Base-by-base conservation (phyloP, 768 basidiomycete species). In the Chiua virens region DNA sequence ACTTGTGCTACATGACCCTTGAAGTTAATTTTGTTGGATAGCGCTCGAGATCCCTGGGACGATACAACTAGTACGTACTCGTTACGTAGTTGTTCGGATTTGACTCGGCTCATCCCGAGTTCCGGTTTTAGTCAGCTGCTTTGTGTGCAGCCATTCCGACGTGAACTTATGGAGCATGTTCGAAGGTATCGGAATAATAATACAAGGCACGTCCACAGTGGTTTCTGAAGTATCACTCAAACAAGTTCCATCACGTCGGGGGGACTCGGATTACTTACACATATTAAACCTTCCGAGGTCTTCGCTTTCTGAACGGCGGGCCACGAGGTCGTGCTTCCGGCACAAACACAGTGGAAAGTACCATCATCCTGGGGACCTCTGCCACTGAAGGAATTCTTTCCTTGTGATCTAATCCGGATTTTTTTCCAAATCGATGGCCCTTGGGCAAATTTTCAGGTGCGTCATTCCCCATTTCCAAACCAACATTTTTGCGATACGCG, bases 291-390 rank as follows among this genome's bases (percentile, higher is more conserved):
- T 54, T 64, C 59, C 50, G 32, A 42, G 17, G 46, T 41, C 59
- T 43, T 48, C 47, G 47, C 23, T 45, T 43, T 50, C 48, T 30
- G 38, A 13, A 38, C 22, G 42, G 37, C 30, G 30, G 30, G 13
- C 41, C 63, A 63, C 54, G 57, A 63, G 57, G 60, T 21, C 32
- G 32, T 41, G 15, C 53, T 63, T 59, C 60, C 42, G 23, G 43
- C 43, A 43, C 46, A 55, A 47, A 51, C 54, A 17, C 14, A 30
- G 10, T 30, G 30, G 30, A 10, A 14, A 30, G 11, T 30, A 50
- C 41, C 46, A 27, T 54, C 44, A 38, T 25, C 51, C 42, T 58
- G 48, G 49, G 52, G 57, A 57, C 41, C 11, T 34, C 49, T 57
- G 49, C 50, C 61, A 58, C 52, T 41, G 50, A 57, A 49, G 42